Percentiles rank a stretch among this genome's conserved stretches.
Evolutionary conservation across 257 asterid species (phyloP).

Genomic region (Solanum tarapatanum): DNA sequence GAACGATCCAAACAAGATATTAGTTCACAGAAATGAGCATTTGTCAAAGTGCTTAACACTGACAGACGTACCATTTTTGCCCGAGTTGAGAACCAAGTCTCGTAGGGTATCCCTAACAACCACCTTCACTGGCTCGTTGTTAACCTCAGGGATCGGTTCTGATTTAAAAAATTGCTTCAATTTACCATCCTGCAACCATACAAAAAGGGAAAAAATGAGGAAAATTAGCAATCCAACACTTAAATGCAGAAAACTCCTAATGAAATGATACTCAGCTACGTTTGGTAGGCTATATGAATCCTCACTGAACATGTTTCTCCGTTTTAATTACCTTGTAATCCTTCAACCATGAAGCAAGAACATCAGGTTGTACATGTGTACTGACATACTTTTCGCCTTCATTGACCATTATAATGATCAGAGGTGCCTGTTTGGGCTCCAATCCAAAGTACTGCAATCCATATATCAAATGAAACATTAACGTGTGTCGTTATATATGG

Average conservation of each 20-base stretch:
- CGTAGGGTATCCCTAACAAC: slow-evolving; percentile 56
- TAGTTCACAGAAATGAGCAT: background rate
- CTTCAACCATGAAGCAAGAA: slow-evolving; percentile 50
- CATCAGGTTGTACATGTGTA: slow-evolving; percentile 43
- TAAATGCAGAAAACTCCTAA: background rate
- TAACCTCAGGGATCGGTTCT: slow-evolving; percentile 65
- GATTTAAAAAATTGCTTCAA: slow-evolving; percentile 55
- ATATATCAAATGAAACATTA: background rate
- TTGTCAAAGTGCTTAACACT: background rate
- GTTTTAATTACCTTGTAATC: slow-evolving; percentile 36
- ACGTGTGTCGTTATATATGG: background rate
- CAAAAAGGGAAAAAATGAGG: background rate
- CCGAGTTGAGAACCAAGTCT: slow-evolving; percentile 57
- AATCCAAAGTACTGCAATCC: slow-evolving; percentile 71
- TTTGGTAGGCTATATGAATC: background rate
- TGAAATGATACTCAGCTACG: background rate
- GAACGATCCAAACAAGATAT: background rate
- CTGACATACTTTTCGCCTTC: slow-evolving; percentile 47
- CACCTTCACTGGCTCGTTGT: slow-evolving; percentile 77
- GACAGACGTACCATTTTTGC: slow-evolving; percentile 49
- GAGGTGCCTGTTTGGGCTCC: slow-evolving; percentile 46
- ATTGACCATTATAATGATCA: slow-evolving; percentile 36
- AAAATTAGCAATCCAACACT: background rate
- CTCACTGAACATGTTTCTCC: background rate
- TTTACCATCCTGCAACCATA: slow-evolving; percentile 43